Base-by-base conservation (phyloP, 2,329 filamentous ascomycete genomes). In the Tolypocladium amazonense region DNA sequence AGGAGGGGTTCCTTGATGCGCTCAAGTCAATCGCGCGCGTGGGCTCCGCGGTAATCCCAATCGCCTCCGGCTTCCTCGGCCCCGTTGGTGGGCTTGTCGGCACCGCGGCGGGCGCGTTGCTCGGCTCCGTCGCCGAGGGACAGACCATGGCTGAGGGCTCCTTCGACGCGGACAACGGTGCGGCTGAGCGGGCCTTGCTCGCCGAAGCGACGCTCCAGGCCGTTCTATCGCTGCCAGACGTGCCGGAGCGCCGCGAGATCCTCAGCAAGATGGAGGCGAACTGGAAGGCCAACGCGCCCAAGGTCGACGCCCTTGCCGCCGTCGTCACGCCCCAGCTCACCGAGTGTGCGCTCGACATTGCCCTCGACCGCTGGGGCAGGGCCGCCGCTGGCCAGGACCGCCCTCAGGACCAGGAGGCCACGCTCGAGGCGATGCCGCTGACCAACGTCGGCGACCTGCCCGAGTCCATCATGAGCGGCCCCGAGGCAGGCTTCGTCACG, bases 321-420 rank as follows among this genome's bases (percentile, higher is more conserved):
- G 45, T 23, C 35, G 11, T 64, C 3, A 41, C 56, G 18, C 58
- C 61, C 1, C 33, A 47, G 1, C n/a, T 65, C 7, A 25, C 60
- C 3, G 53, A 63, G 55, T 64, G 53, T 25, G 60, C 59, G 25
- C 41, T 57, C 5, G 60, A 60, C 2, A 57, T 65, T 27, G 30
- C 53, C 5, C 18, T 43, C 41, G 15, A 58, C 47, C 43, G 39
- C 55, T 56, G 45, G 30, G 30, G n/a, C 37, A 61, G 27, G 30
- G 59, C 64, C n/a, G 59, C 64, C n/a, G 12, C 61, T 25, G 59
- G 57, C 30, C 56, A 45, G 56, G 4, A 47, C 30, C 50, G 50
- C 50, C 47, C 2, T 11, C 27, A 30, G 20, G 25, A 20, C 47
- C 47, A 53, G 50, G 50, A 53, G 50, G 50, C 50, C 20, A 33